A percentile compares a stretch with the other conserved stretches of the same genome.
phyloP scores from a whole-genome alignment of 2,329 filamentous ascomycete species.

The Immersiporthe knoxdaviesiana region DNA sequence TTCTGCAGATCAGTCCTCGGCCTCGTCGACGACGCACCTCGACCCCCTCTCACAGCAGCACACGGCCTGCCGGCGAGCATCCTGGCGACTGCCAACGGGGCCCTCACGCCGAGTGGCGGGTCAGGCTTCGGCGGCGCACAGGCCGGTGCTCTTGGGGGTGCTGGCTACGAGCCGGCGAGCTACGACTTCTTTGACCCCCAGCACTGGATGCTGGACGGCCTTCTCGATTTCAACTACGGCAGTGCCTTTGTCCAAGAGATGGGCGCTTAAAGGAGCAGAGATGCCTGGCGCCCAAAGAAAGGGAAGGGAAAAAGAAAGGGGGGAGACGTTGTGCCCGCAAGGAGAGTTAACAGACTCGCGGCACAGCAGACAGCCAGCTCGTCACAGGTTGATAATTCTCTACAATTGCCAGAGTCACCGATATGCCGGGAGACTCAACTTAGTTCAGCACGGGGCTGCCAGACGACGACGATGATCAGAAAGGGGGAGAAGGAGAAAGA shows the following conservation, averaged over 20 bases:
- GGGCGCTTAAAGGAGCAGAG: conserved; percentile 45
- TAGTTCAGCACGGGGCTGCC: neutral
- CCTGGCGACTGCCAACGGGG: conserved; percentile 53
- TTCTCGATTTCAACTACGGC: conserved; percentile 75
- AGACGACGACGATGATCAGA: neutral
- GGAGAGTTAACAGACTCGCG: neutral
- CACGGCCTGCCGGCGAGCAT: conserved; percentile 53
- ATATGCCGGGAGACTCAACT: neutral
- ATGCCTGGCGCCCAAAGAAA: neutral
- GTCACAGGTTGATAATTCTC: neutral
- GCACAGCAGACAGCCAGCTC: neutral
- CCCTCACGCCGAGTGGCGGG: conserved; percentile 55
- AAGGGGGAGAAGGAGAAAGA: neutral
- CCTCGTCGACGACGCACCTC: conserved; percentile 67
- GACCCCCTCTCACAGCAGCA: conserved; percentile 61
- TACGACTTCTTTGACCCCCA: conserved; percentile 92
- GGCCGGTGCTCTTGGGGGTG: conserved; percentile 52
- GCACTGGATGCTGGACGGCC: conserved; percentile 89
- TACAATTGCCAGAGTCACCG: neutral
- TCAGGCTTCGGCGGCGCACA: conserved; percentile 49
- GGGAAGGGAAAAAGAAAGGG: too few species aligned
- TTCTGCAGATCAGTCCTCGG: conserved; percentile 73
- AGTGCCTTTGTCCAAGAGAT: conserved; percentile 29
- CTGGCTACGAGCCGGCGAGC: conserved; percentile 67
- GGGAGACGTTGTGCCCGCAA: neutral